A percentile compares a stretch with the other conserved stretches of the same genome.
phyloP scores from a whole-genome alignment of 176 grass and related monocot genomes.

The Panicum miliaceum region DNA sequence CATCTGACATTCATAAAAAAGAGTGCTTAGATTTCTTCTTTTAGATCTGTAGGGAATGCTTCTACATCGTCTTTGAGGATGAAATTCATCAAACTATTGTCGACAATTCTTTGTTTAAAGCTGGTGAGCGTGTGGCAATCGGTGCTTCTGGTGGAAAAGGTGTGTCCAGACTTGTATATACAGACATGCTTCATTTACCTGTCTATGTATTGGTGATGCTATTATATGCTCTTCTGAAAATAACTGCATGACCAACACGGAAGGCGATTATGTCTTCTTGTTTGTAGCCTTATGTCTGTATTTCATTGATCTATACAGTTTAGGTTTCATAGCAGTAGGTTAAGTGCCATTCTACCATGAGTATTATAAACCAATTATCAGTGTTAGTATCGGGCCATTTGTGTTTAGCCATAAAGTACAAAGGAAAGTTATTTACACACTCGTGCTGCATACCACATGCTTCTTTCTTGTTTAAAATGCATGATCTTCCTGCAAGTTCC shows the following conservation, averaged over 20 bases:
- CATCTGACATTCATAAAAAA: not conserved
- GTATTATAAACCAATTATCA: not conserved
- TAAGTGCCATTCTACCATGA: not conserved
- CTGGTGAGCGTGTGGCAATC: conserved; percentile 83
- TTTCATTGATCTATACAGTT: not conserved
- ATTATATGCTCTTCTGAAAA: not conserved
- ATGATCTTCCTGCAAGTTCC: conserved; percentile 14
- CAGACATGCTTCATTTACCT: not conserved
- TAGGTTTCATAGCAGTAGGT: not conserved
- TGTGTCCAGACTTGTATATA: conserved; percentile 32
- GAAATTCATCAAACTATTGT: conserved; percentile 90
- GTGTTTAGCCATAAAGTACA: not conserved
- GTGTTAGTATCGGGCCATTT: not conserved
- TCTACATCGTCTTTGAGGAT: conserved; percentile 84
- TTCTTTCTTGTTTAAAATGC: conserved; percentile 40
- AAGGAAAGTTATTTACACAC: not conserved
- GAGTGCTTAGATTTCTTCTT: conserved; percentile 31
- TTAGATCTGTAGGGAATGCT: conserved; percentile 93
- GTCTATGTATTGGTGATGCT: not conserved
- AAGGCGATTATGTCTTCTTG: not conserved
- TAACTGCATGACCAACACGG: not conserved
- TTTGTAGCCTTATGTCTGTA: not conserved
- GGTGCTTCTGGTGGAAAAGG: conserved; percentile 98
- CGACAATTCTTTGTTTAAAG: conserved; percentile 83
- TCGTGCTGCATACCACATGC: not conserved